Base-by-base conservation (phyloP, 495 filamentous ascomycete genomes). In the Aspergillus cavernicola region DNA sequence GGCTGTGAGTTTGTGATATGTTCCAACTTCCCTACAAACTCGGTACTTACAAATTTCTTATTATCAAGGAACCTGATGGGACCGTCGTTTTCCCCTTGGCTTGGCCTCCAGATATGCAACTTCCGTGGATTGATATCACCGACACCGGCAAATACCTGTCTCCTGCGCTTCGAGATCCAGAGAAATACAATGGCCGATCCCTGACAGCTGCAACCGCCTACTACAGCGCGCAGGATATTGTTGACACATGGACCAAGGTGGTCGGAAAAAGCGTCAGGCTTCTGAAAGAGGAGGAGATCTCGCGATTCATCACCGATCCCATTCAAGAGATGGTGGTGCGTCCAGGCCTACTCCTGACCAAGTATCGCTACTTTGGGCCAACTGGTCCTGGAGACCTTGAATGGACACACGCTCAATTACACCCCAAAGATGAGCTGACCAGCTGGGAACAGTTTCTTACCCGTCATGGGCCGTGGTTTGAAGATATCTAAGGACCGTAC, bases 71-170 rank as follows among this genome's bases (percentile, higher is more conserved):
- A 50, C 24, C 24, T 28, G 62, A 61, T 19, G 59, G 59, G 12
- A 38, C 54, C 20, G 59, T 26, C 6, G 33, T 36, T 1, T 62
- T 53, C 24, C 33, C 31, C 10, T 52, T 62, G 4, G 32, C 44
- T 3, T 56, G 32, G 8, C 56, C 59, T 6, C 52, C 56, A 15
- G 57, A 65, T 13, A 65, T 79, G 13, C 51, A 58, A 28, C 62
- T 83, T 52, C 82, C 83, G 3, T 64, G 82, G 4, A 71, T 83
- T 55, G 74, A 82, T 52, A 69, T 74, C 8, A 71, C 38, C 2
- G 53, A 56, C 18, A 82, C 23, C 20, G 74, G 70, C 32, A 84
- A 80, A 52, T 86, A 78, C 60, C 72, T 85, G 49, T 75, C 75
- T 16, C 77, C 68, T 2, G 78, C 80, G 7, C 46, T 71, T 9